These are phyloP conservation scores for Globisporangium echinulatum DNA, from an alignment of 352 stramenopile genomes.

Conservation along the genomic window DNA sequence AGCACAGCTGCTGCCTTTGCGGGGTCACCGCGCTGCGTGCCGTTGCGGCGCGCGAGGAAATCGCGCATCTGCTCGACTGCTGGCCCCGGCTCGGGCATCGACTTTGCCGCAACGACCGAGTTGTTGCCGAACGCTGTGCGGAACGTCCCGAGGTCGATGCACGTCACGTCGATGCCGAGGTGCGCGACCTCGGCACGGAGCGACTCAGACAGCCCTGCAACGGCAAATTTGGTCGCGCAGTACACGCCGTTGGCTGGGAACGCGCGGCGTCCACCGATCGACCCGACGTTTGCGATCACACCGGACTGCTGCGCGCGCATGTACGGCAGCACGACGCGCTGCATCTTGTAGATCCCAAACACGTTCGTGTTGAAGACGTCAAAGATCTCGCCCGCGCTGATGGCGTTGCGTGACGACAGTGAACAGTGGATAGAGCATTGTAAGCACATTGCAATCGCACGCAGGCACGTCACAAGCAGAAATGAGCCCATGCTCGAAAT, in stretches of 20 bases:
- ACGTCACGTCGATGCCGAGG: constrained; percentile 32
- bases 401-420: no score
- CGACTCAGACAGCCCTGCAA: constrained; percentile 27
- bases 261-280: constrained; percentile 19
- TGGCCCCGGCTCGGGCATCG: constrained; percentile 10
- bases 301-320: constrained; percentile 14
- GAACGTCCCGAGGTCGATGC: constrained; percentile 33
- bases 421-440: no score
- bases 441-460: no score
- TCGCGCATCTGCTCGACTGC: constrained; percentile 18
- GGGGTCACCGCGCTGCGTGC: constrained; percentile 7
- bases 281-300: constrained; percentile 35
- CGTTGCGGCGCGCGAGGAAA: constrained; percentile 6
- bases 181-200: constrained; percentile 25
- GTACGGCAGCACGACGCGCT: constrained; percentile 14
- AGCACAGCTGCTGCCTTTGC: constrained; percentile 8
- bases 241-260: constrained; percentile 30
- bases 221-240: constrained; percentile 33
- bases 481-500: no score
- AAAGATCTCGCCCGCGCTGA: constrained; percentile 18
- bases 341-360: constrained; percentile 29
- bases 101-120: constrained; percentile 16
- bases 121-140: constrained; percentile 31
- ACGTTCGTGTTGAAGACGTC: constrained; percentile 38
- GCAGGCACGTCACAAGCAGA: no score